Evolutionary conservation across 345 rosid species (phyloP), one percentile per base, ranked within the genome.

Genomic region (Sonneratia caseolaris): DNA sequence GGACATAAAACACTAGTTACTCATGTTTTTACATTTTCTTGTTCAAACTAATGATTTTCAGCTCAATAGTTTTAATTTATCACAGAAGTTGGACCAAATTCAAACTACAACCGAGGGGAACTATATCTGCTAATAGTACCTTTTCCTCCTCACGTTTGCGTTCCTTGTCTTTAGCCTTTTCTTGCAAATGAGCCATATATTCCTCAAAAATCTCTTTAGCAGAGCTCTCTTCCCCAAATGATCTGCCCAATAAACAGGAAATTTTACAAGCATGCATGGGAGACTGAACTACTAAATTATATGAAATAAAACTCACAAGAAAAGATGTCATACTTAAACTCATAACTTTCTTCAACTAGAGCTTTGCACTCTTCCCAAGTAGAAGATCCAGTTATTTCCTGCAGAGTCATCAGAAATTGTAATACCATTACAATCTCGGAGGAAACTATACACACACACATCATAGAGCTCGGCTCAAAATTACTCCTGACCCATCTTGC

Each of bases 71-170:
- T 48, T 53, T 19, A 53, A 21, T 10, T 57, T 10, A 57, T 57
- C 11, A 57, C n/a, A 18, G 64, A 35, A 62, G 13, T 13, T 62
- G 15, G 8, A 0, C 32, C 14, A 13, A 62, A 4, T 62, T 35
- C 18, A 27, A 40, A 57, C 19, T 42, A 7, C 48, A 37, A 49
- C 43, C 49, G 37, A 21, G 12, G 35, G 32, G n/a, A 32, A 47
- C 14, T 55, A 56, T 19, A 24, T 43, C 68, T 67, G 38, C 56
- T n/a, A 42, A 21, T 37, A 38, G 42, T 76, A 92, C 97, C 97
- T 95, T 95, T 73, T 92, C 99, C 77, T 95, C 98, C 79, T 90
- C 96, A n/a, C 96, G 90, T 72, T 84, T 92, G 47, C 94, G 92
- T 71, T 91, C 99, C 80, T 92, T 95, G 72, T 95, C 98, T 79